These are phyloP conservation scores for Paratrypanosoma confusum DNA, from an alignment of 208 protist species.

Conservation along the genomic window DNA sequence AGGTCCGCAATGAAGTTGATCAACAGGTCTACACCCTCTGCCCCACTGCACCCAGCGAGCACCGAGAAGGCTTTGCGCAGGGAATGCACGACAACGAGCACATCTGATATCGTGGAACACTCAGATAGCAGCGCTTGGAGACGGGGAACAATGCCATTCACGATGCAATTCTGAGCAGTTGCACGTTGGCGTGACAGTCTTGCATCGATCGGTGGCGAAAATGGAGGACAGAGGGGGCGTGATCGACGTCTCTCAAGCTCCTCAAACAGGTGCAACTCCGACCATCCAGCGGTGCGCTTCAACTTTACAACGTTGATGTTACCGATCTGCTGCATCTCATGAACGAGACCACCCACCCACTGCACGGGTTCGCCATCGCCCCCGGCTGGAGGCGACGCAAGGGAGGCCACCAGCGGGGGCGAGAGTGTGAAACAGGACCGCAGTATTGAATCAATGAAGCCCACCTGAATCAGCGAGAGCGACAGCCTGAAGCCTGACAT, in stretches of 20 bases:
- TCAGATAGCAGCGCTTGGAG: conserved; percentile 2
- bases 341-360: conserved; percentile 21
- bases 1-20: no score
- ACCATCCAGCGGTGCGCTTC: conserved; percentile 52
- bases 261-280: conserved; percentile 70
- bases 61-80: conserved; percentile 6
- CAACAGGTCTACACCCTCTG: conserved; percentile 18
- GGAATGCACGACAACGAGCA: conserved; percentile 3
- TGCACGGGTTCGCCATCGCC: no score
- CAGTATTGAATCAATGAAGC: conserved; percentile 34
- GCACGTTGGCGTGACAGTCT: no score
- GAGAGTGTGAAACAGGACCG: conserved; percentile 42
- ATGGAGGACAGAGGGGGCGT: conserved; percentile 23
- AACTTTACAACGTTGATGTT: conserved; percentile 40
- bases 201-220: no score
- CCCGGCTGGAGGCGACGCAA: no score
- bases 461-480: conserved; percentile 23
- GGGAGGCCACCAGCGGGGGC: no score
- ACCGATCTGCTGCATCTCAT: conserved; percentile 43
- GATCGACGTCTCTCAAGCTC: no score
- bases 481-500: conserved; percentile 13
- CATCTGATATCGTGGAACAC: conserved; percentile 6
- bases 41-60: conserved; percentile 15
- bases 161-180: conserved; percentile 4
- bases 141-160: conserved; percentile 5